These are phyloP conservation scores for Viola pubescens DNA, from an alignment of 441 rosid genomes.

Conservation along the genomic window DNA sequence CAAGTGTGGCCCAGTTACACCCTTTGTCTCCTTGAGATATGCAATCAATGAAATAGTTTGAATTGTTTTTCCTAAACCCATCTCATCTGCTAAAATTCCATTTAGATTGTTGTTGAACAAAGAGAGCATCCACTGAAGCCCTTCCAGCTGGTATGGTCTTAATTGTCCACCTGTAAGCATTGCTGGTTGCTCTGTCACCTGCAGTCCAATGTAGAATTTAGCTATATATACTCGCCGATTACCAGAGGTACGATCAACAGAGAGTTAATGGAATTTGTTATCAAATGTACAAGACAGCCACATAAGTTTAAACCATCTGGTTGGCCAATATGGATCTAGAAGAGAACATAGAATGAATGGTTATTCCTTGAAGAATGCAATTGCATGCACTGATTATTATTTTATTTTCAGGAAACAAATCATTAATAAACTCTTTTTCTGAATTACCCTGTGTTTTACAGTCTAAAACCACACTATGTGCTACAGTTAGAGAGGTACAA, in stretches of 20 bases:
- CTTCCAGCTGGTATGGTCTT: conserved; percentile 91
- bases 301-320: background rate
- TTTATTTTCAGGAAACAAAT: too few relatives aligned
- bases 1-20: conserved; percentile 81
- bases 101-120: conserved; percentile 94
- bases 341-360: conserved; percentile 4
- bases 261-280: background rate
- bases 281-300: conserved; percentile 1
- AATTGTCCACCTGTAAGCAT: conserved; percentile 94
- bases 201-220: conserved; percentile 21
- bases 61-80: conserved; percentile 99
- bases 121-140: conserved; percentile 99
- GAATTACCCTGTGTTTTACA: background rate
- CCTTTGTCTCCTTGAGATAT: conserved; percentile 85
- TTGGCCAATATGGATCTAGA: background rate
- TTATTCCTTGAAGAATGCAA: background rate
- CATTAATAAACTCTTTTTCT: background rate
- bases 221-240: conserved; percentile 20
- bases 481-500: too few relatives aligned
- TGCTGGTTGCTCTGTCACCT: conserved; percentile 95
- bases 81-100: conserved; percentile 99
- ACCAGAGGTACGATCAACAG: background rate
- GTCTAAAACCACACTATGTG: background rate
- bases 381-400: background rate
- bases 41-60: conserved; percentile 95